Conservation (phyloP, 257 asterid species). For the Coffea canephora region DNA sequence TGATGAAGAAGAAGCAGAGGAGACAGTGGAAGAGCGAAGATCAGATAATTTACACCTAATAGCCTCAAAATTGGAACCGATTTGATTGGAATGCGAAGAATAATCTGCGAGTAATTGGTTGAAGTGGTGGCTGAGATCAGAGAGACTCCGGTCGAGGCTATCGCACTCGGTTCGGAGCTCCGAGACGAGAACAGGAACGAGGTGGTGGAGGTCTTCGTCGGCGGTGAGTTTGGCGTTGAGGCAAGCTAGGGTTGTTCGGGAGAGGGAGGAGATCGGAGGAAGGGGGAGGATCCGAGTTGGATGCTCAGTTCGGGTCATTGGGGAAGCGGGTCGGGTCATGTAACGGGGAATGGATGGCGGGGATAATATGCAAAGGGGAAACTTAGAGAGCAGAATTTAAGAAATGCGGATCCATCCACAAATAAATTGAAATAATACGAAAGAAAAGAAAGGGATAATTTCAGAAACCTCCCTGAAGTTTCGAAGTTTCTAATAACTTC, state of each 20-base stretch:
- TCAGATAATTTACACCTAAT: conserved; percentile 51
- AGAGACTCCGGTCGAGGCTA: conserved; percentile 52
- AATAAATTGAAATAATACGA: too few relatives aligned
- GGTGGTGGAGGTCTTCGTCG: conserved; percentile 49
- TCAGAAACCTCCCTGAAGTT: too few relatives aligned
- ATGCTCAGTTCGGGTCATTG: conserved; percentile 31
- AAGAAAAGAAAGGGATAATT: too few relatives aligned
- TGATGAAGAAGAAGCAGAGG: conserved; percentile 28
- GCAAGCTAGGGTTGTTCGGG: conserved; percentile 52
- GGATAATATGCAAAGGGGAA: neutral
- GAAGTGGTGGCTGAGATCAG: conserved; percentile 52
- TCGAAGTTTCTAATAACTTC: too few relatives aligned
- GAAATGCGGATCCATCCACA: too few relatives aligned
- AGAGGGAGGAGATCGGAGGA: conserved; percentile 63
- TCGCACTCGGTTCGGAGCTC: conserved; percentile 66
- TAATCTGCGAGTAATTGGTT: conserved; percentile 44
- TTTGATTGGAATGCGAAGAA: conserved; percentile 52
- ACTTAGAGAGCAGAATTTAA: neutral
- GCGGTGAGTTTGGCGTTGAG: conserved; percentile 65
- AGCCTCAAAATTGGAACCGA: conserved; percentile 38
- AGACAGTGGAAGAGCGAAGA: conserved; percentile 46
- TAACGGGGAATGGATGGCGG: neutral
- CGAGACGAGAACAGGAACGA: conserved; percentile 57
- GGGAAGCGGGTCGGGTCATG: neutral
- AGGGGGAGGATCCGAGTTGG: conserved; percentile 35